Base-by-base conservation (phyloP, 371 early-diverging fungal species). In the Funneliformis caledonium region DNA sequence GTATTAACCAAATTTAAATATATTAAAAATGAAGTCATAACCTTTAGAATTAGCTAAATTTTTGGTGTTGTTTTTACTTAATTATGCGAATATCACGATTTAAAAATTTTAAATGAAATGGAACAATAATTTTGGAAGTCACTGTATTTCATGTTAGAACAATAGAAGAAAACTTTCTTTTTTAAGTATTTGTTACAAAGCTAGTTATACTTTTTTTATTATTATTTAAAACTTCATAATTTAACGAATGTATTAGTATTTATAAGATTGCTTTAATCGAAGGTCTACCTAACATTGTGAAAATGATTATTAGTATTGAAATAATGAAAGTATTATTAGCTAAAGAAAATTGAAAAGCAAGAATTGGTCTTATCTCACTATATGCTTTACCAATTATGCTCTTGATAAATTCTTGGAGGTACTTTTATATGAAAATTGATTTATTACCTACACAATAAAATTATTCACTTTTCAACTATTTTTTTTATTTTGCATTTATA, bases 361-460 rank as follows among this genome's bases (percentile, higher is more conserved):
- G 79, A 31, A 67, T 78, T 19, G 83, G 85, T 3, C 91, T 89
- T 0, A 87, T 89, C 82, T 90, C 26, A 81, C 86, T 33, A 86
- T 90, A 31, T 87, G 86, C 42, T 88, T 85, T 74, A 89, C 89
- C 7, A 90, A 90, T 76, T 89, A 90, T 73, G 91, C 91, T 0
- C 80, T 91, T 47, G 91, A 91, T 68, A 87, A 88, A 80, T 91
- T 91, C 68, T 47, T 87, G 22, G 84, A 86, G 16, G 69, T 37
- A 31, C 9, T 1, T 31, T 26, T 3, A 65, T 33, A 7, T 22
- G 7, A 31, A 65, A 12, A 31, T 65, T 65, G 12, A 6, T 14
- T 4, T 43, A 1, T 43, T 69, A 14, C 43, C 48, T 37, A 52
- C 22, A 50, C 14, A 72, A 45, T 8, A n/a, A 22, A n/a, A 10